Base-by-base conservation (phyloP, 2,329 filamentous ascomycete species). In the Colletotrichum acutatum region DNA sequence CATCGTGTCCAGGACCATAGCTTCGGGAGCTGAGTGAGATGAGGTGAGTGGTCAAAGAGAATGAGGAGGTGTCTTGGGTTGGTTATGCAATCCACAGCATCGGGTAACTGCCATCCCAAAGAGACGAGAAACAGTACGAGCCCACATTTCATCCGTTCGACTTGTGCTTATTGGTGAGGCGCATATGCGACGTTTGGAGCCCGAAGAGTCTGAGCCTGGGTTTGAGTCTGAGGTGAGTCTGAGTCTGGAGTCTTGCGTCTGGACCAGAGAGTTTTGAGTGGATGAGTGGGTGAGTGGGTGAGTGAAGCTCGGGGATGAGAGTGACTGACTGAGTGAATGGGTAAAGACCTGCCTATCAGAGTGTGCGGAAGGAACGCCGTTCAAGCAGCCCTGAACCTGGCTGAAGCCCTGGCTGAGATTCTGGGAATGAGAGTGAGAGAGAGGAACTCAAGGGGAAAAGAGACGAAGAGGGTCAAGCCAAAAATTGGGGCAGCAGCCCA, bases 91-190 rank as follows among this genome's bases (percentile, higher is more conserved):
- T 65, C 71, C 71, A 61, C 37, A 61, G 67, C 66, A 70, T 61
- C 56, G 71, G 66, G 71, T 70, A 70, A 61, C 66, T 72, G 71
- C 66, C 71, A 72, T 72, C 71, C 67, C 71, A 70, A 65, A 52
- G 16, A 32, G 32, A 42, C 22, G 30, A 53, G 42, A 49, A 28
- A 70, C 26, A 61, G 34, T 30, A 32, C n/a, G 46, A 9, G 26
- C 14, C 42, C 42, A 52, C 9, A 24, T 24, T 54, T 24, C 14
- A 24, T 54, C 26, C 52, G 26, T 54, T 26, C 16, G 28, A n/a
- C 56, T n/a, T 28, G 16, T 37, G 57, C 63, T 53, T 19, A 65
- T 65, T 65, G 62, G 62, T 26, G 54, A 52, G 54, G 16, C 60
- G 24, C n/a, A 65, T 69, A 52, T 58, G 68, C 68, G 61, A 70